Evolutionary conservation across 345 rosid genomes (phyloP).

Genomic region (Odontarrhena argentea): DNA sequence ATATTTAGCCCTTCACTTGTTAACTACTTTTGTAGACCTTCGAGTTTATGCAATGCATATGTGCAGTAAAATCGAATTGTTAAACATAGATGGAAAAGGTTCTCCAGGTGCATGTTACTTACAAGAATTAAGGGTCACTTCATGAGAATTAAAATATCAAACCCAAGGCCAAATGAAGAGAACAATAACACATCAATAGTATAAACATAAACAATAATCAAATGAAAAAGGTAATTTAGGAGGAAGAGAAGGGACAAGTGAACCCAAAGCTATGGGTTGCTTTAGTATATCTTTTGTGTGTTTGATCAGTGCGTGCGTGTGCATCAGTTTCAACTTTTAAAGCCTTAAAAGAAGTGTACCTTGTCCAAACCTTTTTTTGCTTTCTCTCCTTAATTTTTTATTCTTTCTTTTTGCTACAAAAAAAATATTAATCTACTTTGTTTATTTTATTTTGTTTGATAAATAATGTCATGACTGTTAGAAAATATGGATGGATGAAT

Average conservation of each 20-base stretch:
- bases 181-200: constrained; percentile 6
- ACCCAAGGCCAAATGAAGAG: constrained; percentile 17
- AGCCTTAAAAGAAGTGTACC: too few species aligned
- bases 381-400: too few species aligned
- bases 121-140: constrained; percentile 43
- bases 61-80: constrained; percentile 39
- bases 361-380: too few species aligned
- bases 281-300: constrained; percentile 28
- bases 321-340: constrained; percentile 16
- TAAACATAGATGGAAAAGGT: constrained; percentile 16
- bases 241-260: constrained; percentile 33
- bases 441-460: too few species aligned
- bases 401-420: too few species aligned
- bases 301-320: constrained; percentile 38
- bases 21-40: not conserved
- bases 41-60: constrained; percentile 7
- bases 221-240: constrained; percentile 17
- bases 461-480: too few species aligned
- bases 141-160: constrained; percentile 22
- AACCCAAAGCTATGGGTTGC: constrained; percentile 36
- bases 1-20: constrained; percentile 14
- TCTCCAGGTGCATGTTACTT: constrained; percentile 46
- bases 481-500: too few species aligned
- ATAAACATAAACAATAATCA: constrained; percentile 20
- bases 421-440: too few species aligned